Base-by-base conservation (phyloP, 371 early-diverging fungal genomes). In the Lichtheimia ornata region DNA sequence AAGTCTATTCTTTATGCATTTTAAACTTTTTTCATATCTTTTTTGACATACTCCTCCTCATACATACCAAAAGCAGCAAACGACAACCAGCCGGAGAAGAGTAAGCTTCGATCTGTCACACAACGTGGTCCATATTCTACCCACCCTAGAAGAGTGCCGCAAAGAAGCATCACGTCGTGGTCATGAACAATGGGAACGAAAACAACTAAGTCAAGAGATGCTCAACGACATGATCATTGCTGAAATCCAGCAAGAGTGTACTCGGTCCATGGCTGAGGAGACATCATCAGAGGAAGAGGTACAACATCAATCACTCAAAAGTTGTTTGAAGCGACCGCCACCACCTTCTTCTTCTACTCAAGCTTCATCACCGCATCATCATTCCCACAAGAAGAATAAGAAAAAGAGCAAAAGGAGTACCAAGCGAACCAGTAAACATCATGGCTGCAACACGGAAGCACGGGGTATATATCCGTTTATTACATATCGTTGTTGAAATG, bases 361-460 rank as follows among this genome's bases (percentile, higher is more conserved):
- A 28, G 5, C 17, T 58, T 40, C 27, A 2, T 22, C 40, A 35
- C 17, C 17, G n/a, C 56, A 59, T 27, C 53, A 50, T 45, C 50
- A 20, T 27, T 13, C 22, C 0, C 47, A 47, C 18, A 47, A 47
- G 47, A 47, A 47, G 50, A 52, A 67, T 2, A 62, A 61, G 30
- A 69, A 64, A 44, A 59, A 69, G 27, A 54, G 65, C 28, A 64
- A 65, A 20, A 50, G 65, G 22, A 45, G 47, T n/a, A 93, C 50
- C 86, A 87, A 42, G 92, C 92, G 45, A 91, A 91, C 84, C 94
- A 22, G 95, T 95, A 5, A 50, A 47, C 49, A 41, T 40, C 28
- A n/a, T 43, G 91, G 91, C 17, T 55, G 56, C 59, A 42, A 41
- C 27, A 55, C 44, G 25, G 55, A 53, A 43, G 54, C 59, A 50